Evolutionary conservation across 306 rosid genomes (phyloP).

Genomic region (Dalbergia cultrata): DNA sequence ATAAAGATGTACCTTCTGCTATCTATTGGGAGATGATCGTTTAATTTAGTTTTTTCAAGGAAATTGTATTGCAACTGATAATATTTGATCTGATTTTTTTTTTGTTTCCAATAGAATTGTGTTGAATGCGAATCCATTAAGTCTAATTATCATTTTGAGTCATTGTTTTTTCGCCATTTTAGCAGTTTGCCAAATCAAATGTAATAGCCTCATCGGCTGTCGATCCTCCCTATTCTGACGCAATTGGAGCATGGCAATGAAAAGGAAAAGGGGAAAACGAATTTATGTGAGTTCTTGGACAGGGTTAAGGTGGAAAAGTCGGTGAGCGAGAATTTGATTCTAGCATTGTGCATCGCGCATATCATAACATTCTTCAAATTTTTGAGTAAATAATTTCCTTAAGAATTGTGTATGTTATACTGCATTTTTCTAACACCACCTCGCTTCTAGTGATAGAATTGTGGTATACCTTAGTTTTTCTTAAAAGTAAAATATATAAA

Average conservation of each 20-base stretch:
- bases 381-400: neutral
- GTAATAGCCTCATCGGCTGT: neutral
- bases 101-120: neutral
- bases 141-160: neutral
- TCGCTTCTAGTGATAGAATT: no score
- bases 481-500: no score
- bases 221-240: neutral
- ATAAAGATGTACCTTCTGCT: neutral
- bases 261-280: neutral
- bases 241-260: neutral
- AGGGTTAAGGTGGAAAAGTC: neutral
- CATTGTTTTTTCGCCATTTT: neutral
- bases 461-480: no score
- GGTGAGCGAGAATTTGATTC: neutral
- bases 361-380: neutral
- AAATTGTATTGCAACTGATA: constrained; percentile 23
- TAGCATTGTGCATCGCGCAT: neutral
- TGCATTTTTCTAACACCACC: no score
- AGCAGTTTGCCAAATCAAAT: neutral
- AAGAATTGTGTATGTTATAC: no score
- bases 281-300: neutral
- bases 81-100: neutral
- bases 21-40: constrained; percentile 5
- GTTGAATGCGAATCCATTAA: neutral
- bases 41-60: constrained; percentile 24